Percentiles rank a stretch among this genome's conserved stretches.
Evolutionary conservation across 164 flowering plant species (phyloP).

Genomic region (Vitis rotundifolia): DNA sequence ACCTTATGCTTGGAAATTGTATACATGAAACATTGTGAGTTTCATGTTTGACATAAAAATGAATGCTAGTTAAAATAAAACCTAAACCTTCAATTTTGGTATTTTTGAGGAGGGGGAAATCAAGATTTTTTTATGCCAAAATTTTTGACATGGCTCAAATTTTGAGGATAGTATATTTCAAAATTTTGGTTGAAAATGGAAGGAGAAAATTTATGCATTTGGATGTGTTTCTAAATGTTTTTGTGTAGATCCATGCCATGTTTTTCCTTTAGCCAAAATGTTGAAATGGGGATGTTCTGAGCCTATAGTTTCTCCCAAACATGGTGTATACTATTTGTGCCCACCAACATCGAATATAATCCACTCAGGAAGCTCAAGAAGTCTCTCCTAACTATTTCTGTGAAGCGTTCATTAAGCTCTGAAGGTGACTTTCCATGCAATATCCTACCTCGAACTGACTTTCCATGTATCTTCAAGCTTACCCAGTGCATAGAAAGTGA

Average conservation of each 20-base stretch:
- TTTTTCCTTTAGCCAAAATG: constrained; percentile 94
- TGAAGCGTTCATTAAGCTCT: constrained; percentile 65
- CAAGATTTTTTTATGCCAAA: neutral
- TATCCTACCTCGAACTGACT: constrained; percentile 57
- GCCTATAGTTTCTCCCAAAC: constrained; percentile 51
- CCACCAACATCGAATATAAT: constrained; percentile 85
- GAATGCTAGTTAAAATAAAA: neutral
- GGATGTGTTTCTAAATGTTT: neutral
- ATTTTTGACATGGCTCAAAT: neutral
- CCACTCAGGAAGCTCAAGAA: constrained; percentile 80
- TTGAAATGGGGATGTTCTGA: constrained; percentile 68
- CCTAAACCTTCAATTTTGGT: neutral
- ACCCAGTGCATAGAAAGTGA: constrained; percentile 20
- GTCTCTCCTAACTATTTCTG: constrained; percentile 72
- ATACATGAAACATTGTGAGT: neutral
- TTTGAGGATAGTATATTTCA: too few relatives aligned
- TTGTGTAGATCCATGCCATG: neutral
- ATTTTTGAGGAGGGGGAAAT: too few relatives aligned
- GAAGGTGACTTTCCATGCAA: constrained; percentile 69
- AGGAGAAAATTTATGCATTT: too few relatives aligned
- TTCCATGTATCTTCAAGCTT: constrained; percentile 58
- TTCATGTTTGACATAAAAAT: too few relatives aligned
- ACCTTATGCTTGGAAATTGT: neutral
- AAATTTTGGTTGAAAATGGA: too few relatives aligned
- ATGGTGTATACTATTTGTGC: constrained; percentile 57